These are phyloP conservation scores for Nidularia pulvinata DNA, from an alignment of 768 basidiomycete species.

Conservation along the genomic window DNA sequence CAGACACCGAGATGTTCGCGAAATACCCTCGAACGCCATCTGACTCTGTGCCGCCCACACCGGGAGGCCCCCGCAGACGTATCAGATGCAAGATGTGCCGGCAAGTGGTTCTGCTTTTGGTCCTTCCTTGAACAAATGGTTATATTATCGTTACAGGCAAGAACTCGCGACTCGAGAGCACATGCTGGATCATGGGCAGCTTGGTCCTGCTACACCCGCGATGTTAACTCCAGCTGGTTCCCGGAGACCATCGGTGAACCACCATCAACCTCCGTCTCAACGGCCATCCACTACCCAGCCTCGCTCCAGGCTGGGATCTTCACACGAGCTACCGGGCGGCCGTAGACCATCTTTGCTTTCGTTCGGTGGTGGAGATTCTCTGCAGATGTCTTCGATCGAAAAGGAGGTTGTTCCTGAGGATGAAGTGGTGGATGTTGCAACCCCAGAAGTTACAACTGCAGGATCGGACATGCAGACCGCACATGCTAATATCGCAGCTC, in stretches of 20 bases:
- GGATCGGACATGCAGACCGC: constrained; percentile 2
- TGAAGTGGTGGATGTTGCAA: constrained; percentile 1
- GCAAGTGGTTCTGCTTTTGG: constrained; percentile 28
- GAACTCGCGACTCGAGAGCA: constrained; percentile 91
- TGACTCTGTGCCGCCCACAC: constrained; percentile 60
- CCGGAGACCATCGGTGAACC: constrained; percentile 27
- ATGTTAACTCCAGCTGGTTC: constrained; percentile 45
- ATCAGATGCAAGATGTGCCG: constrained; percentile 95
- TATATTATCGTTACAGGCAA: constrained; percentile 45
- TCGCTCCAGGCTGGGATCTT: constrained; percentile 5
- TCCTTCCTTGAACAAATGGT: background rate
- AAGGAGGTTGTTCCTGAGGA: constrained; percentile 12
- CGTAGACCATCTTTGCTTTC: constrained; percentile 21
- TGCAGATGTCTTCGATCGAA: constrained; percentile 38
- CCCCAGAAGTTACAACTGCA: background rate
- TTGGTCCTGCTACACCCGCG: constrained; percentile 67
- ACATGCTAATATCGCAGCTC: background rate
- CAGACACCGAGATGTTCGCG: constrained; percentile 76
- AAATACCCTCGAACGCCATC: constrained; percentile 67
- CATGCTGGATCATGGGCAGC: constrained; percentile 88
- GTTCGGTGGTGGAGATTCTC: constrained; percentile 21
- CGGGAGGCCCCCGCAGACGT: constrained; percentile 47
- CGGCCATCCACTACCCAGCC: constrained; percentile 14
- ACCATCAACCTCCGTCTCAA: constrained; percentile 19
- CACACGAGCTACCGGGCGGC: background rate